Base-by-base conservation (phyloP, 305 asterid genomes). In the Coffea humblotiana region DNA sequence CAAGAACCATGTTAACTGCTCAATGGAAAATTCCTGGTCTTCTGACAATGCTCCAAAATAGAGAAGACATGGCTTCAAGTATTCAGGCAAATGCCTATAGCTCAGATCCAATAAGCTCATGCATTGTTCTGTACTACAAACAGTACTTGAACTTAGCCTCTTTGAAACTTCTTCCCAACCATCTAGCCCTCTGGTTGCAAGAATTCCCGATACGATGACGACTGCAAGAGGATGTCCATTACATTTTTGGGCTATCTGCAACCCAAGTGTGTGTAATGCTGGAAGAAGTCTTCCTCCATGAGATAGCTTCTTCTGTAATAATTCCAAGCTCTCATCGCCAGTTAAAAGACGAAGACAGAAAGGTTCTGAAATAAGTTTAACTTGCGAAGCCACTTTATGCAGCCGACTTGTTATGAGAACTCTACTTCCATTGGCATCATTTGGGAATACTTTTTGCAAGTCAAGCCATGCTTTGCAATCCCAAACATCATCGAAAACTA, bases 21-120 rank as follows among this genome's bases (percentile, higher is more conserved):
- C 6, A 0, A 71, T 67, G 1, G 65, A 69, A 29, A 85, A 60
- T 43, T 77, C 81, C 56, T 19, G 70, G 51, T 78, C 80, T 69
- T 74, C 72, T 19, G 14, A 75, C 73, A 81, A 84, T 49, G 76
- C 74, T 52, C 84, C 86, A 64, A 85, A 70, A 68, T 82, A 88
- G 37, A 83, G 89, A 75, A 88, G 82, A 79, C 89, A 85, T 6
- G 71, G 76, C 56, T 79, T 79, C 54, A 85, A 72, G 49, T 51
- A 66, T 49, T 58, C 27, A 0, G 85, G 80, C n/a, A 87, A 71
- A 76, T 79, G 63, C 3, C 45, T 35, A 61, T 77, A 87, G 66
- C 87, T 83, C 27, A 79, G 73, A 16, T 83, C 80, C 74, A 82
- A 23, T 49, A 82, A 52, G 54, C 79, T 69, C 69, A 77, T 80